These are phyloP conservation scores for Fusarium sp. DNA, from an alignment of 2,329 filamentous ascomycete species.

Conservation along the genomic window DNA sequence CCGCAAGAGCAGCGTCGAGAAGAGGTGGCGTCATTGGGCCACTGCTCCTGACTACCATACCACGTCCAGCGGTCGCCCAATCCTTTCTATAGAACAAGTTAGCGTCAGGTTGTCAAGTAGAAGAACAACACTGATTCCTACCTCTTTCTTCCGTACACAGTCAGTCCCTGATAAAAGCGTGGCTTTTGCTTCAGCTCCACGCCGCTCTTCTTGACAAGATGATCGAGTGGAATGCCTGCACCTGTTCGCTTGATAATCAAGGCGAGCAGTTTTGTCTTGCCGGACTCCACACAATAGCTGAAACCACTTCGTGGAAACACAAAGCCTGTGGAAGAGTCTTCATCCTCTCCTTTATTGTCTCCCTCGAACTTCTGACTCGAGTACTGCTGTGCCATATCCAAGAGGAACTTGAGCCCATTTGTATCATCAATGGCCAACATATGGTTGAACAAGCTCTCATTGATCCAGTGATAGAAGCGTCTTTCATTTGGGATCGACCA, in stretches of 20 bases:
- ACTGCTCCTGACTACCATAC: conserved; percentile 52
- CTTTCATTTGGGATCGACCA: conserved; percentile 50
- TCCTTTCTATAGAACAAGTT: conserved; percentile 59
- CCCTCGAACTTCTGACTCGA: conserved; percentile 50
- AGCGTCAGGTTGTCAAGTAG: conserved; percentile 9
- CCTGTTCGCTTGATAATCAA: conserved; percentile 74
- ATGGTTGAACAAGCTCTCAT: conserved; percentile 53
- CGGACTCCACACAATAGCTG: conserved; percentile 56
- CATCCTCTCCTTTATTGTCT: conserved; percentile 51
- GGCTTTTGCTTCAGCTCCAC: conserved; percentile 72
- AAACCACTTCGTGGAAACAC: conserved; percentile 57
- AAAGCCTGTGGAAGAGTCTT: conserved; percentile 50
- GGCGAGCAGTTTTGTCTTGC: conserved; percentile 67
- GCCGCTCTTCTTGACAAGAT: conserved; percentile 73
- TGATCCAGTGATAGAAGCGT: conserved; percentile 7
- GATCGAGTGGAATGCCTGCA: conserved; percentile 74
- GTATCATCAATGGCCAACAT: conserved; percentile 65
- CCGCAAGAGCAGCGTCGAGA: conserved; percentile 65
- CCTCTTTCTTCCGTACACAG: conserved; percentile 78
- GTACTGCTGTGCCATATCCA: conserved; percentile 65
- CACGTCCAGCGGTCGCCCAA: conserved; percentile 75
- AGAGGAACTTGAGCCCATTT: conserved; percentile 64
- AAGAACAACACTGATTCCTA: conserved; percentile 35
- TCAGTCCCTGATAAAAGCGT: conserved; percentile 79
- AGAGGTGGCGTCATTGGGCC: conserved; percentile 66